phyloP scores from a whole-genome alignment of 345 rosid genomes.

The Citrus cavaleriei region DNA sequence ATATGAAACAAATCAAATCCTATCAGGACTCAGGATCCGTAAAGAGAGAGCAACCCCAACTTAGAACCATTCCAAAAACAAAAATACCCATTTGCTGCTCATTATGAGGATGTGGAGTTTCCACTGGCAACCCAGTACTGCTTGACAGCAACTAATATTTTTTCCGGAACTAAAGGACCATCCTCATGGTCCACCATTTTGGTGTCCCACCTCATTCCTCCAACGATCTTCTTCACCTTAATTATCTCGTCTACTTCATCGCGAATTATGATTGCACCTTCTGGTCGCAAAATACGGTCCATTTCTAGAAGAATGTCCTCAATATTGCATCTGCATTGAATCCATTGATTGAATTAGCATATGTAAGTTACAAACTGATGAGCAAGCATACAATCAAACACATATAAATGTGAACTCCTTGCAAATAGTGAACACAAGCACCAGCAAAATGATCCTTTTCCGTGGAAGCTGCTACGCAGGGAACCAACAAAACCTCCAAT shows the following conservation, averaged over 20 bases:
- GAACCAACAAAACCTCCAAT: background rate
- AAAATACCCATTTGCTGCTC: background rate
- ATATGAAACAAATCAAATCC: slow-evolving; percentile 21
- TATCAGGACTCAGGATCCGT: background rate
- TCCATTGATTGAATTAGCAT: slow-evolving; percentile 1
- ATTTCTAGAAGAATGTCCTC: slow-evolving; percentile 96
- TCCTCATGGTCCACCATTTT: slow-evolving; percentile 99
- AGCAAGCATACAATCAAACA: background rate
- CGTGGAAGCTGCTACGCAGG: background rate
- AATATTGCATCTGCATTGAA: slow-evolving; percentile 54
- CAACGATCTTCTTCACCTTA: slow-evolving; percentile 67
- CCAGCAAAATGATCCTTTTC: background rate
- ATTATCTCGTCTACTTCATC: slow-evolving; percentile 86
- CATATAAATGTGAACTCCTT: no score
- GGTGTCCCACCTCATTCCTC: slow-evolving; percentile 93
- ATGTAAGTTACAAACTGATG: background rate
- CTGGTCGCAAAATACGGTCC: slow-evolving; percentile 96
- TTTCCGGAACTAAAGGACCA: slow-evolving; percentile 92
- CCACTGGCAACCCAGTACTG: slow-evolving; percentile 83
- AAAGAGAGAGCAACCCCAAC: slow-evolving; percentile 3
- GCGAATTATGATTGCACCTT: slow-evolving; percentile 86
- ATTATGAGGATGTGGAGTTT: slow-evolving; percentile 64
- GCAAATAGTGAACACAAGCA: background rate
- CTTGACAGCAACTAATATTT: slow-evolving; percentile 88
- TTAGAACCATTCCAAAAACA: background rate